A percentile compares a stretch with the other conserved stretches of the same genome.
Conservation (phyloP, 495 filamentous ascomycete genomes). For the Aspergillus taichungensis region DNA sequence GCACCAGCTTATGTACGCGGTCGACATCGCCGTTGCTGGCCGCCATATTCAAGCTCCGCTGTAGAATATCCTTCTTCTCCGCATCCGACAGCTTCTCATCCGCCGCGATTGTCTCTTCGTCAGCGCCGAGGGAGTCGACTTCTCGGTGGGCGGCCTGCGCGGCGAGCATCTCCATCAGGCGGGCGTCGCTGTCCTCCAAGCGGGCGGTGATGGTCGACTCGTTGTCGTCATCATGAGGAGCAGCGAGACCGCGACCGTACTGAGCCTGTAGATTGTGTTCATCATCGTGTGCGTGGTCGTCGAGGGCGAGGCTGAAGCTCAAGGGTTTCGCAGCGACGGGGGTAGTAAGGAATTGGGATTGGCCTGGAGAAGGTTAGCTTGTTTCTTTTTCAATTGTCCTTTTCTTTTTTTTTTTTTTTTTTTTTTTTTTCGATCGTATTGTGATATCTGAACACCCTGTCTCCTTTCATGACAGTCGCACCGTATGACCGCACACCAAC, state of each 20-base stretch:
- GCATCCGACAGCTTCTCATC: slow-evolving; percentile 64
- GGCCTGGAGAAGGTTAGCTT: slow-evolving; percentile 47
- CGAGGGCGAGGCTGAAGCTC: slow-evolving; percentile 73
- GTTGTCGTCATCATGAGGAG: slow-evolving; percentile 49
- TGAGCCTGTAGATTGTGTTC: slow-evolving; percentile 32
- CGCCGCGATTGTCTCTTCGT: slow-evolving; percentile 69
- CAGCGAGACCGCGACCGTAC: slow-evolving; percentile 26
- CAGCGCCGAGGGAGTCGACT: slow-evolving; percentile 58
- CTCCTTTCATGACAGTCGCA: too few species aligned
- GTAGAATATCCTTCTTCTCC: slow-evolving; percentile 73
- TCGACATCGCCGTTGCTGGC: slow-evolving; percentile 93
- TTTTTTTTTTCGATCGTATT: too few species aligned
- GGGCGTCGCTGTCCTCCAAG: slow-evolving; percentile 72
- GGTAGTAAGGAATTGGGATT: slow-evolving; percentile 86
- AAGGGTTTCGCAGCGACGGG: slow-evolving; percentile 77
- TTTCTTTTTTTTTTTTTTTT: too few species aligned
- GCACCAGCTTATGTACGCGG: slow-evolving; percentile 65
- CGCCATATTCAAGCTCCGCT: slow-evolving; percentile 87
- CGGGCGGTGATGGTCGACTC: slow-evolving; percentile 50
- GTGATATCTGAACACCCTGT: too few species aligned
- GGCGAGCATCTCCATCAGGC: slow-evolving; percentile 92
- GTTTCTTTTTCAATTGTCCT: too few species aligned
- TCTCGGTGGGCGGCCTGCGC: slow-evolving; percentile 78
- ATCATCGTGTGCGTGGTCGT: slow-evolving; percentile 50
- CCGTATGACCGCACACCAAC: too few species aligned